phyloP scores from a whole-genome alignment of 257 asterid genomes.

The Prunella vulgaris region DNA sequence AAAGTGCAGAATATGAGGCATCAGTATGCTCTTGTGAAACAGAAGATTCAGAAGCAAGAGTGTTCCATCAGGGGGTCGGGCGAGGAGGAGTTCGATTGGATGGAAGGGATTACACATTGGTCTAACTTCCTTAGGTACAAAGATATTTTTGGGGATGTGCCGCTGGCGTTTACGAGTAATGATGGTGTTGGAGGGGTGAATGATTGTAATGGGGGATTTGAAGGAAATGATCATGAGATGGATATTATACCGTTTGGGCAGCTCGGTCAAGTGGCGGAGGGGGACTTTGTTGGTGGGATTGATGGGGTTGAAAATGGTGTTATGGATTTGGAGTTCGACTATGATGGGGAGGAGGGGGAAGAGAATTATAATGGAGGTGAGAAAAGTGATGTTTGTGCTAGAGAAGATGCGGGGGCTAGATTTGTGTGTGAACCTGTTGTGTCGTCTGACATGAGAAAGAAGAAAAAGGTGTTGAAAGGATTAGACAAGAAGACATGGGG shows the following conservation, averaged over 20 bases:
- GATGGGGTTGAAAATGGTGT: slow-evolving; percentile 79
- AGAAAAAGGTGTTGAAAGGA: slow-evolving; percentile 64
- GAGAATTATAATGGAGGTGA: slow-evolving; percentile 51
- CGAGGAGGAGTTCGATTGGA: slow-evolving; percentile 91
- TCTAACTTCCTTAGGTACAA: slow-evolving; percentile 83
- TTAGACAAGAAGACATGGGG: slow-evolving; percentile 66
- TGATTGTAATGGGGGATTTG: slow-evolving; percentile 67
- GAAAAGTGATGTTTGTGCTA: slow-evolving; percentile 42
- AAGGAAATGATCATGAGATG: slow-evolving; percentile 51
- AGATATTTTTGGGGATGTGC: slow-evolving; percentile 86
- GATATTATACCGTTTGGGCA: slow-evolving; percentile 66
- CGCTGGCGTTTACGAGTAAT: slow-evolving; percentile 36
- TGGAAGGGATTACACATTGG: slow-evolving; percentile 87
- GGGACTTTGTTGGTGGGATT: slow-evolving; percentile 68
- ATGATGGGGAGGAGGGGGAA: slow-evolving; percentile 75
- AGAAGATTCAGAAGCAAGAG: slow-evolving; percentile 77
- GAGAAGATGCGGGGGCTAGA: slow-evolving; percentile 51
- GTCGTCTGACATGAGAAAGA: slow-evolving; percentile 54
- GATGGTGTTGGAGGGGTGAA: slow-evolving; percentile 57
- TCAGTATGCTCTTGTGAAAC: slow-evolving; percentile 93
- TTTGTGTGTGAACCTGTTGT: slow-evolving; percentile 57
- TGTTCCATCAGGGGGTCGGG: slow-evolving; percentile 43
- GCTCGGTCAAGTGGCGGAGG: slow-evolving; percentile 54
- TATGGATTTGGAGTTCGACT: slow-evolving; percentile 76
- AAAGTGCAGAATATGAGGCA: slow-evolving; percentile 99